phyloP scores from a whole-genome alignment of 2,329 filamentous ascomycete species.

The Beauveria pseudobassiana region DNA sequence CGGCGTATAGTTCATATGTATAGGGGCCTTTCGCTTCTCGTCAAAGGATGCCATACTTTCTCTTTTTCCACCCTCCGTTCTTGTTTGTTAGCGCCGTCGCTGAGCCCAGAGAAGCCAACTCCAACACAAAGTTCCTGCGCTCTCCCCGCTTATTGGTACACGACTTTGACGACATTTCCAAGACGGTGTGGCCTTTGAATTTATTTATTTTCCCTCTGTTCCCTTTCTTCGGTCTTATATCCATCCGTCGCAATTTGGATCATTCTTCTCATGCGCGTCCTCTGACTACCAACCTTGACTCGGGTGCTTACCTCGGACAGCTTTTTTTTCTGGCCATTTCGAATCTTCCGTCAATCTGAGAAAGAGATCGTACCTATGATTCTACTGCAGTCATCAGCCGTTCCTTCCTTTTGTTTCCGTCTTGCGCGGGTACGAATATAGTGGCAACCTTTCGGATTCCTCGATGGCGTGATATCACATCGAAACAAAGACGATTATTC shows the following conservation, averaged over 20 bases:
- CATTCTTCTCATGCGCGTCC: neutral
- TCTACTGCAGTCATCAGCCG: neutral
- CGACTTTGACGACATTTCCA: slow-evolving; percentile 1
- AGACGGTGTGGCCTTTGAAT: neutral
- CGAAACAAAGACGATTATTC: neutral
- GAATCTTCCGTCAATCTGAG: neutral
- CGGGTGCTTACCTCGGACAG: neutral
- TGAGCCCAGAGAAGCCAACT: neutral
- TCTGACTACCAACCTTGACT: slow-evolving; percentile 8
- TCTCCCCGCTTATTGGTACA: slow-evolving; percentile 7
- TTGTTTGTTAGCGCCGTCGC: slow-evolving; percentile 2
- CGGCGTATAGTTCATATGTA: slow-evolving; percentile 10
- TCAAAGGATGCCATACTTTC: neutral
- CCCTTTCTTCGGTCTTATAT: neutral
- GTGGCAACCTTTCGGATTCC: neutral
- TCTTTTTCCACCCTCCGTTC: neutral
- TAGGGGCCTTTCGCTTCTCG: slow-evolving; percentile 1
- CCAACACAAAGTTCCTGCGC: neutral
- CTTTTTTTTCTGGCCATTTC: neutral
- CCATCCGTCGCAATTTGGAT: neutral
- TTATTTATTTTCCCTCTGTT: neutral
- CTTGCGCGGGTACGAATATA: slow-evolving; percentile 1
- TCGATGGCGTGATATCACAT: slow-evolving; percentile 2
- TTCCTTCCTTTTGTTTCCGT: slow-evolving; percentile 5
- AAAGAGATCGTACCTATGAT: slow-evolving; percentile 6